Conservation (phyloP, 2,329 filamentous ascomycete species). For the Teratosphaeria destructans region DNA sequence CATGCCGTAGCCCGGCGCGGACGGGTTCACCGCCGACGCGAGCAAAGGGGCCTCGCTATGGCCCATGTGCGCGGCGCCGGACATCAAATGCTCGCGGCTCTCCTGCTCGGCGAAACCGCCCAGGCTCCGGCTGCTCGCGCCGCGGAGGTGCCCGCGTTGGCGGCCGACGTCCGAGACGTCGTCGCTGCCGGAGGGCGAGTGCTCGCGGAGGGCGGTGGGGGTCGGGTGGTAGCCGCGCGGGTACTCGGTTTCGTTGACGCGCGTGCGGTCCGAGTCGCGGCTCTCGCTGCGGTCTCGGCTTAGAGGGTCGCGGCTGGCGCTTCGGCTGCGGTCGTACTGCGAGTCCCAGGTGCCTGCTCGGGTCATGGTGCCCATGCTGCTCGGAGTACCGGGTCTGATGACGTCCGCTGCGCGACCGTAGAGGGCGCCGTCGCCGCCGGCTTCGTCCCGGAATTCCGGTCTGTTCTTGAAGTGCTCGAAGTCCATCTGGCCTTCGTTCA, state of each 20-base stretch:
- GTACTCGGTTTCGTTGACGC: conserved; percentile 27
- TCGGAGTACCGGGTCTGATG: conserved; percentile 51
- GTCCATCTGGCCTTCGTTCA: conserved; percentile 75
- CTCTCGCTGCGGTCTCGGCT: conserved; percentile 16
- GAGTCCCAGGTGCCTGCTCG: conserved; percentile 22
- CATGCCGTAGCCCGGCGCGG: conserved; percentile 20
- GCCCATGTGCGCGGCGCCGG: conserved; percentile 22
- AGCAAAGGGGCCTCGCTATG: conserved; percentile 9
- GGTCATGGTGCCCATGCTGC: conserved; percentile 33
- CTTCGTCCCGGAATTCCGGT: conserved; percentile 75
- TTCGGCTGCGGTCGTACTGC: conserved; percentile 7
- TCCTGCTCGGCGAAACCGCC: conserved; percentile 2
- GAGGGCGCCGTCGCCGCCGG: conserved; percentile 58
- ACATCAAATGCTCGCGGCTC: conserved; percentile 12
- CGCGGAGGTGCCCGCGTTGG: neutral
- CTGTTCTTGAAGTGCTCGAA: conserved; percentile 88
- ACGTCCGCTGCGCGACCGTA: conserved; percentile 50
- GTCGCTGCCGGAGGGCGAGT: conserved; percentile 29
- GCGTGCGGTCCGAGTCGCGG: conserved; percentile 22
- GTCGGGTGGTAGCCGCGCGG: conserved; percentile 40
- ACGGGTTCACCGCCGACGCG: conserved; percentile 3
- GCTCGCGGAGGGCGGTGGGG: conserved; percentile 31
- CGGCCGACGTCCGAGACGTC: conserved; percentile 2
- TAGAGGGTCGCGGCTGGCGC: conserved; percentile 8
- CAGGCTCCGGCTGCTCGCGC: neutral